Evolutionary conservation across 176 grass and related monocot genomes (phyloP), one percentile per base, ranked within the genome.

Genomic region (Zizania latifolia): DNA sequence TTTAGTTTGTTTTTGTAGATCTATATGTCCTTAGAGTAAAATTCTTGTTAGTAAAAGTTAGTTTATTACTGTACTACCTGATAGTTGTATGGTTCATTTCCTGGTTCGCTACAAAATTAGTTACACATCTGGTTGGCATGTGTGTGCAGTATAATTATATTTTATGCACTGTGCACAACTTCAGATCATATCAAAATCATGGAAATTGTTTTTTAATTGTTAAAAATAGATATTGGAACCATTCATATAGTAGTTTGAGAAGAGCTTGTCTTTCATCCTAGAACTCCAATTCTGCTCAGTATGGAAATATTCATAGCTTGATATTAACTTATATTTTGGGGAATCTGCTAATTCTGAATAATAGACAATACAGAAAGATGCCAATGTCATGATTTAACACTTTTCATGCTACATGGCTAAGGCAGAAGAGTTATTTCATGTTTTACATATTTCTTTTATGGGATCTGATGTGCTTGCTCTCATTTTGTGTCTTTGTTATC

Each of bases 401-500:
- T 71, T 69, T 17, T 13, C 10, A 81, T 71, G 53, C 27, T 21
- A 68, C 46, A 73, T 73, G 59, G 10, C 8, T 48, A 72, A 66
- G 38, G 50, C 38, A 71, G 37, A 57, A 29, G 1, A 64, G 37
- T 43, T 5, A n/a, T 46, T 50, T 70, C 72, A 56, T 77, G 29
- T 69, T 62, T 57, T 81, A 54, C 63, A 70, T 81, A 14, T 74
- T 80, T 36, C 10, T 74, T 77, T 81, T 66, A 75, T 64, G 10
- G 28, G 39, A 41, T 57, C 14, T 65, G n/a, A 65, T 17, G 39
- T 27, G 4, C 58, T 68, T 85, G 38, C 51, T 60, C 61, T 57
- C 64, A 23, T 55, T 82, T 58, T 63, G 9, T 61, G 21, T 34
- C 14, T 64, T 22, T 64, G 11, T 71, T 70, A 39, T 30, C 57